Evolutionary conservation across 2,329 filamentous ascomycete species (phyloP), one percentile per base, ranked within the genome.

Genomic region (Proliferodiscus dingleyae): DNA sequence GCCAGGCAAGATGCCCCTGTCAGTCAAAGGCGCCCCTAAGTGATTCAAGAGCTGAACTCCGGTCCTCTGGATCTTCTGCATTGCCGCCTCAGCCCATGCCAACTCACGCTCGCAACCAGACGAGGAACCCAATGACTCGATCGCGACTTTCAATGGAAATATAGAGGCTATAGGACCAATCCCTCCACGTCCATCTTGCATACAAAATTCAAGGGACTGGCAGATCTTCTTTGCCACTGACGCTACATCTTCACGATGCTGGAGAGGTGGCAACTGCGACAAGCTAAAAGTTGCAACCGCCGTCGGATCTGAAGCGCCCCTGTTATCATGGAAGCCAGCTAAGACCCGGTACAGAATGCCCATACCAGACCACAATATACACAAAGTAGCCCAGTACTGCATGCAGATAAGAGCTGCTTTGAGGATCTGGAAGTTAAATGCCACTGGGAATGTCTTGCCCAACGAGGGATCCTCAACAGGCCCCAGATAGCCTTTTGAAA

Each of bases 311-410:
- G 33, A 3, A 37, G 45, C 37, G 5, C 11, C 10, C 15, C 16
- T 15, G 5, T 33, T 6, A 26, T 6, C 10, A 33, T 40, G 24
- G 19, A 42, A 26, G 4, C 24, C 26, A 2, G 45, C 22, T 5
- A 63, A 47, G n/a, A 63, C 30, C 2, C 54, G 29, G 48, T 66
- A 63, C 7, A 68, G 50, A 33, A 60, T 57, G 7, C 43, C 55
- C 41, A 67, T 54, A 1, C 63, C 63, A 4, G 62, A 58, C 61
- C 63, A 67, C 16, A 68, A 45, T 43, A 68, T 60, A 1, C 56
- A 43, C 5, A 53, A 50, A 1, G 58, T 56, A 4, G 63, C 57
- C 66, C 66, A 68, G 37, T 63, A 61, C 3, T 64, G 29, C 33
- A 64, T 58, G 10, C 64, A 53, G 4, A 56, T 62, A 5, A 53